Evolutionary conservation across 2,329 filamentous ascomycete species (phyloP).

Genomic region (Aspergillus neotritici): DNA sequence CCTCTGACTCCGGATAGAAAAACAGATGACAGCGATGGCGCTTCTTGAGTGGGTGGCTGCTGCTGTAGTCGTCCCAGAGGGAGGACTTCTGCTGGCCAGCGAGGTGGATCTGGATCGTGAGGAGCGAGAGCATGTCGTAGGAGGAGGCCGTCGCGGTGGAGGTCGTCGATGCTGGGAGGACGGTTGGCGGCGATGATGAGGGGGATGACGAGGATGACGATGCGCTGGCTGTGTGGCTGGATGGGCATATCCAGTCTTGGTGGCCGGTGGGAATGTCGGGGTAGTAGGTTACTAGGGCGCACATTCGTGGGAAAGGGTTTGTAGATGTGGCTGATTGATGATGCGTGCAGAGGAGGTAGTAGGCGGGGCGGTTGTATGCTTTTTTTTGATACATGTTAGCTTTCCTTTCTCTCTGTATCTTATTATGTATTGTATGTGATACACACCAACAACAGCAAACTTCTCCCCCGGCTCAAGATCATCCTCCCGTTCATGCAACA

Average conservation of each 20-base stretch:
- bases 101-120: constrained; percentile 53
- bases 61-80: constrained; percentile 18
- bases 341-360: constrained; percentile 46
- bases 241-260: too few relatives aligned
- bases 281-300: constrained; percentile 57
- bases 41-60: constrained; percentile 25
- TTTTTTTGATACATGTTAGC: neutral
- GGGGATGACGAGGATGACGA: neutral
- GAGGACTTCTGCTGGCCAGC: constrained; percentile 43
- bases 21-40: constrained; percentile 37
- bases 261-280: constrained; percentile 19
- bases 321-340: constrained; percentile 40
- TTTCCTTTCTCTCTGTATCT: too few relatives aligned
- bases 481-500: constrained; percentile 47
- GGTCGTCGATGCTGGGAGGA: constrained; percentile 14
- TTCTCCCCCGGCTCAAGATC: constrained; percentile 50
- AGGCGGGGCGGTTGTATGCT: constrained; percentile 57
- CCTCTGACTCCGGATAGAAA: constrained; percentile 49
- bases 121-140: constrained; percentile 18
- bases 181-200: constrained; percentile 22
- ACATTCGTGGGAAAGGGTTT: constrained; percentile 52
- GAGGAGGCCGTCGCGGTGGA: constrained; percentile 29
- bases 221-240: neutral
- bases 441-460: constrained; percentile 56
- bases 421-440: neutral